phyloP scores from a whole-genome alignment of 192 early-diverging fungal genomes.

The Coemansia brasiliensis region DNA sequence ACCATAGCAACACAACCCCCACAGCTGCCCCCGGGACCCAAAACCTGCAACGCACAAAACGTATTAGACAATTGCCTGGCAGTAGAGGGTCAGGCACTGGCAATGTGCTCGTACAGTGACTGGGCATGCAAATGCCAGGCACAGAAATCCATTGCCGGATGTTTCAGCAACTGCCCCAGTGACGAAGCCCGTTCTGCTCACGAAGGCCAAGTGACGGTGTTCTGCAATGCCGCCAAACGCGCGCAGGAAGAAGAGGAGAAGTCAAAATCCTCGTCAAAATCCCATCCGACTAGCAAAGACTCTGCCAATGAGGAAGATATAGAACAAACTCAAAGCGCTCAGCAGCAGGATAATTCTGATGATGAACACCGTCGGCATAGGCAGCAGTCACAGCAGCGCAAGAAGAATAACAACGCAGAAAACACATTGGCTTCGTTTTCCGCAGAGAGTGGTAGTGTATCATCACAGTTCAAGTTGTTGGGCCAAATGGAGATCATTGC shows the following conservation, averaged over 20 bases:
- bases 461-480: no score
- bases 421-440: background rate
- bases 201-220: conserved; percentile 47
- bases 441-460: background rate
- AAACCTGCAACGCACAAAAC: conserved; percentile 39
- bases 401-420: background rate
- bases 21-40: conserved; percentile 1
- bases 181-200: conserved; percentile 22
- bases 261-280: background rate
- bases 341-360: background rate
- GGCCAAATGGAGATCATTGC: no score
- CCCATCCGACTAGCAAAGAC: background rate
- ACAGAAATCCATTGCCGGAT: conserved; percentile 38
- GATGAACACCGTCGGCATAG: background rate
- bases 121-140: conserved; percentile 55
- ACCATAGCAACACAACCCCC: background rate
- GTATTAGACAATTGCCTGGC: conserved; percentile 41
- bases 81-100: conserved; percentile 25
- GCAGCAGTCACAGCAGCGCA: background rate
- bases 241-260: conserved; percentile 22
- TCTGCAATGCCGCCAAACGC: conserved; percentile 38
- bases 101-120: conserved; percentile 49
- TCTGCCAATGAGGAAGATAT: background rate
- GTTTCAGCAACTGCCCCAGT: conserved; percentile 51
- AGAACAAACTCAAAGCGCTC: background rate